Percentiles rank a stretch among this genome's conserved stretches.
phyloP scores from a whole-genome alignment of 2,329 filamentous ascomycete genomes.

The Chrysoporthe deuterocubensis region DNA sequence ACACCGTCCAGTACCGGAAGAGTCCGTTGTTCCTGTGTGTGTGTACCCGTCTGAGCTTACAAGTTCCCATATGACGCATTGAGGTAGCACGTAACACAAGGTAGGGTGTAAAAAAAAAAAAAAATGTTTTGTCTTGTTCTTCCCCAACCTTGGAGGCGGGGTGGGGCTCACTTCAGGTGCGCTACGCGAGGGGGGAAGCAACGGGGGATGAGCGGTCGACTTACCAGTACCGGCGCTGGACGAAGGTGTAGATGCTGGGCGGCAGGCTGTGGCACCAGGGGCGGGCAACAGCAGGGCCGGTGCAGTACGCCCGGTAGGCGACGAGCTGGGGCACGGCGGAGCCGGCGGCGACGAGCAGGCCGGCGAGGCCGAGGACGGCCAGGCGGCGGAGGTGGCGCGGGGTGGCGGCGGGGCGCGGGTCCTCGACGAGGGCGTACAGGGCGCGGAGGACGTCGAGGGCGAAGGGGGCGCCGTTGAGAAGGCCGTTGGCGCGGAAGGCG shows the following conservation, averaged over 20 bases:
- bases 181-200: neutral
- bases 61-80: neutral
- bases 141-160: too few species aligned
- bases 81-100: too few species aligned
- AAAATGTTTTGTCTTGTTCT: too few species aligned
- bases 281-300: conserved; percentile 43
- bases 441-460: conserved; percentile 59
- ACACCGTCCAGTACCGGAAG: conserved; percentile 85
- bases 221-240: conserved; percentile 90
- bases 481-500: conserved; percentile 80
- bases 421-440: conserved; percentile 40
- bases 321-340: conserved; percentile 73
- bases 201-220: conserved; percentile 34
- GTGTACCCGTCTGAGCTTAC: neutral
- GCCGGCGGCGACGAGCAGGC: conserved; percentile 68
- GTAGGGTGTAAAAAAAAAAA: too few species aligned
- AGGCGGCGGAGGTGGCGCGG: conserved; percentile 55
- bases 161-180: too few species aligned
- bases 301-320: conserved; percentile 76
- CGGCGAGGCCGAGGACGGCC: conserved; percentile 65
- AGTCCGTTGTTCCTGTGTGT: conserved; percentile 79
- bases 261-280: conserved; percentile 76
- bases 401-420: conserved; percentile 43
- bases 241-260: conserved; percentile 90
- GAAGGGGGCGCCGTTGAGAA: conserved; percentile 80